Base-by-base conservation (phyloP, 768 basidiomycete genomes). In the Pisolithus microcarpus region DNA sequence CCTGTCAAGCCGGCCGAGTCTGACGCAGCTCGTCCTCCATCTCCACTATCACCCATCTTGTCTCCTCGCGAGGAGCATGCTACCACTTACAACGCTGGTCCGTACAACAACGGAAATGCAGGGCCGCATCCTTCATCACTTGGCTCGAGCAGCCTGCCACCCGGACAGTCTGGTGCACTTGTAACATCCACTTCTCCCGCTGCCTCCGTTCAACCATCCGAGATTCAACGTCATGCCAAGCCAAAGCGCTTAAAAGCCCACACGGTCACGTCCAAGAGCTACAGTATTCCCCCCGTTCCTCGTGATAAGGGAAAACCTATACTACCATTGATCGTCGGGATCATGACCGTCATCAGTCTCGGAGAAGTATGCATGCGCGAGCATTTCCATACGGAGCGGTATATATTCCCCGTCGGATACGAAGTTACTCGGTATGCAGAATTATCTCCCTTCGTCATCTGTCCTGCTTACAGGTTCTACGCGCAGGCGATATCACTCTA, bases 391-490 rank as follows among this genome's bases (percentile, higher is more conserved):
- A 90, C 89, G 0, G 88, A 91, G 63, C 73, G 90, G 48, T 91
- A 91, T 62, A 91, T 92, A 56, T 92, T 89, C 59, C 90, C 90
- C 9, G 84, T 91, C 38, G 87, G 87, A 15, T 91, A 90, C 62
- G 86, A 88, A 61, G 85, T 89, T 5, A 85, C 81, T 4, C 77
- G 88, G 87, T 85, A 38, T 45, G 77, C 62, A 42, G 5, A 11
- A 1, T 13, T 21, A 4, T 24, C 21, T 10, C 13, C 13, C 21
- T 10, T 42, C 19, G 5, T 15, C 5, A 0, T 40, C 39, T 19
- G 11, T 40, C 11, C 39, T 8, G n/a, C 8, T 40, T 19, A 40
- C 11, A 13, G 21, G 8, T 5, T 40, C 18, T 52, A 7, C 55
- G 28, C 55, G 28, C 53, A 91, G 89, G 53, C 84, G 85, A 21